Base-by-base conservation (phyloP, 2,329 filamentous ascomycete genomes). In the Lizonia empirigonia region DNA sequence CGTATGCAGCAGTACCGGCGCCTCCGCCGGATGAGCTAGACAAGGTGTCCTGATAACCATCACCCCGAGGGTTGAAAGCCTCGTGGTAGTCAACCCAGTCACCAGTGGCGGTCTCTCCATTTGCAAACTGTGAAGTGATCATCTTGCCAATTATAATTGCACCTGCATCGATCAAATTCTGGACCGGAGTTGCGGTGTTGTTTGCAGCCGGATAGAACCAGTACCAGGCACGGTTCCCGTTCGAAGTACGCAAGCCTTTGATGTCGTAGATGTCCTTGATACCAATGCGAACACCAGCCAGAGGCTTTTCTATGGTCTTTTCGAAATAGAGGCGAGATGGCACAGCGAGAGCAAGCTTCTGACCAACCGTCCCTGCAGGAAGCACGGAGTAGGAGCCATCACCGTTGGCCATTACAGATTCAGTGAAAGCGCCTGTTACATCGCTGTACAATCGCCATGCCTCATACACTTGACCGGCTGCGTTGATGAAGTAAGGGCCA, bases 261-360 rank as follows among this genome's bases (percentile, higher is more conserved):
- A 87, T 68, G 55, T 85, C 76, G 60, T 78, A 84, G 37, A 86
- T 82, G 57, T 88, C 85, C 65, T 88, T 88, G 46, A 87, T 76
- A 0, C 79, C 84, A 0, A 87, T 66, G 15, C 85, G 78, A 3
- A 85, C 78, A 15, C 85, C 85, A 5, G 82, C 80, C 0, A 88
- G 74, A 1, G 84, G 84, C 60, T 82, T 79, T n/a, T 77, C 73
- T 0, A 68, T 60, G 0, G 80, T 82, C 36, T 76, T 78, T 2
- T 76, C 79, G 68, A 76, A 84, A 70, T 86, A 86, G 0, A 87
- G 72, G 8, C 85, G 77, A 6, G 83, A 86, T 4, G 84, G 84
- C 0, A 87, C 85, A 4, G 63, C 63, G 19, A 65, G 48, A 4
- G 63, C 60, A 74, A 78, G 39, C 79, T 74, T 24, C 73, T 78